phyloP scores from a whole-genome alignment of 495 filamentous ascomycete genomes.

The Penicillium parvum region DNA sequence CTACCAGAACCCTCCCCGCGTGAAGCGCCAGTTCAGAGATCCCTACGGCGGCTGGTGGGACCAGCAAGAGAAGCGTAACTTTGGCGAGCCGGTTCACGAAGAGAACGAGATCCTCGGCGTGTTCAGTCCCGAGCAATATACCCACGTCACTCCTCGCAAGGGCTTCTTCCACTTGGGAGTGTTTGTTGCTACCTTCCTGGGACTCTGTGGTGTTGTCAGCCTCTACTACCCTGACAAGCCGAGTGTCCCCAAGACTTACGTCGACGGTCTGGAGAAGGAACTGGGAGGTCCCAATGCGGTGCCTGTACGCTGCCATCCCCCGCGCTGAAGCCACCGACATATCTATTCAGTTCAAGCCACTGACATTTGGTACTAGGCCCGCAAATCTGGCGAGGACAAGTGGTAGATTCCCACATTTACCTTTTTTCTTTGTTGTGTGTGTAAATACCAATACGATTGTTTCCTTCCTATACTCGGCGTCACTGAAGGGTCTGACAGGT shows the following conservation, averaged over 20 bases:
- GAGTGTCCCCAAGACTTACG: constrained; percentile 71
- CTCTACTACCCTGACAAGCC: constrained; percentile 81
- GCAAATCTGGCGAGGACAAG: constrained; percentile 39
- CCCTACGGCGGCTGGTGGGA: constrained; percentile 97
- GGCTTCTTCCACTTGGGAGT: constrained; percentile 66
- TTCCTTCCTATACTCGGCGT: constrained; percentile 32
- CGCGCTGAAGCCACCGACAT: not conserved
- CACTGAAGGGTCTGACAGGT: constrained; percentile 27
- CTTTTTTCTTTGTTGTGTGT: constrained; percentile 30
- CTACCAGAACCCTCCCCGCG: constrained; percentile 79
- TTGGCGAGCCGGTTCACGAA: constrained; percentile 91
- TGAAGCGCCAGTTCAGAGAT: constrained; percentile 86
- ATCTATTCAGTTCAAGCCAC: not conserved
- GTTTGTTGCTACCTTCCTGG: constrained; percentile 67
- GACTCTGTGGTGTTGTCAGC: constrained; percentile 67
- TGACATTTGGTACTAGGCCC: constrained; percentile 29
- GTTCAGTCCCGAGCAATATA: constrained; percentile 87
- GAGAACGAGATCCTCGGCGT: constrained; percentile 94
- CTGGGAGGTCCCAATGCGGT: constrained; percentile 64
- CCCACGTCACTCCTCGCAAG: constrained; percentile 68
- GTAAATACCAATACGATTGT: constrained; percentile 45
- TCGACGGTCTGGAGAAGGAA: constrained; percentile 78
- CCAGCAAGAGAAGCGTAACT: constrained; percentile 93
- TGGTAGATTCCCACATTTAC: constrained; percentile 33
- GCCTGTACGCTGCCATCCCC: constrained; percentile 30